Conservation (phyloP, 83 land plant species). For the Larix sibirica region DNA sequence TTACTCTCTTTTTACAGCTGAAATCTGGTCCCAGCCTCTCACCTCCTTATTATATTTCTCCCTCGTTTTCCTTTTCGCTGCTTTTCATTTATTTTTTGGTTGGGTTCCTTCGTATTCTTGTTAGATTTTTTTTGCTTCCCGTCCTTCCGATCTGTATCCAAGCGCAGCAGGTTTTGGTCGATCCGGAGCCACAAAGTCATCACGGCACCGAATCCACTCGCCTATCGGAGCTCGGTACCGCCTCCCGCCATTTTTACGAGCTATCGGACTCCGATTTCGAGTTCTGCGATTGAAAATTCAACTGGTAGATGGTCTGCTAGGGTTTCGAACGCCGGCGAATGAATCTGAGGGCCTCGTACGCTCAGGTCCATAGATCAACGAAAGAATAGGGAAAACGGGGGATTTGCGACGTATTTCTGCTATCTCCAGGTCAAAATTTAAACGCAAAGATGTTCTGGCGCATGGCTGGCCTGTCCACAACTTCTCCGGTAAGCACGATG, state of each 20-base stretch:
- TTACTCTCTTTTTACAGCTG: too few species aligned
- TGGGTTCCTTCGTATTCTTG: background rate
- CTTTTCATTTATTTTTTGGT: background rate
- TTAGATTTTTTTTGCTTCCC: background rate
- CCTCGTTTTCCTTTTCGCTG: background rate
- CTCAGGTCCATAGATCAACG: constrained; percentile 1
- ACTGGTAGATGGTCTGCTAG: background rate
- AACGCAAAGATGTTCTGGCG: constrained; percentile 68
- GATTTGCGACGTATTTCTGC: constrained; percentile 2
- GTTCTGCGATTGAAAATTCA: background rate
- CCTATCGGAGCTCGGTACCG: background rate
- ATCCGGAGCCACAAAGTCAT: background rate
- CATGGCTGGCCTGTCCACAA: constrained; percentile 70
- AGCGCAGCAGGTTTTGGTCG: constrained; percentile 4
- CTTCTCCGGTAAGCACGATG: constrained; percentile 54
- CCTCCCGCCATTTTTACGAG: background rate
- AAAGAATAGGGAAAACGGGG: background rate
- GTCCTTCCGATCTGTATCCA: background rate
- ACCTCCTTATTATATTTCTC: background rate
- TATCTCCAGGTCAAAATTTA: background rate
- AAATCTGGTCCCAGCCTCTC: too few species aligned
- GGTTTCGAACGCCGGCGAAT: background rate
- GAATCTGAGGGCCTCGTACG: background rate
- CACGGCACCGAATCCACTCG: constrained; percentile 4
- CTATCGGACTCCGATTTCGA: background rate